Percentiles rank a stretch among this genome's conserved stretches.
phyloP scores from a whole-genome alignment of 371 early-diverging fungal species.

The Nosema muscidifuracis region DNA sequence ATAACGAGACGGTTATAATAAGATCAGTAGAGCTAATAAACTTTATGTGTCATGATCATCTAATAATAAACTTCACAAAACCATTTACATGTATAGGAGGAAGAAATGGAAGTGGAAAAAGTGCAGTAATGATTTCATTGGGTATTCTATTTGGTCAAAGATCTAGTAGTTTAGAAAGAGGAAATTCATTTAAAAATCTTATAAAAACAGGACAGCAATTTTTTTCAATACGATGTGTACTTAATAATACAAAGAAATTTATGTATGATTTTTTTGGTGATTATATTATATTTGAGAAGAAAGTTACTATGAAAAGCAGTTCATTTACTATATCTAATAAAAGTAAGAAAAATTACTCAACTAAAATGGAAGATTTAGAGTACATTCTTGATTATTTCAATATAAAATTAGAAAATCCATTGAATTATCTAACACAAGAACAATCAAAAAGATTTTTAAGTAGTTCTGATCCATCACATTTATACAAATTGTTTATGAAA shows the following conservation, averaged over 20 bases:
- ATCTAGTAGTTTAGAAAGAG: constrained; percentile 54
- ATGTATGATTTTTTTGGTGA: constrained; percentile 36
- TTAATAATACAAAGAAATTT: constrained; percentile 42
- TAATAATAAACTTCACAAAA: constrained; percentile 55
- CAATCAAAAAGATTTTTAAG: constrained; percentile 61
- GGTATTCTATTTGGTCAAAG: constrained; percentile 62
- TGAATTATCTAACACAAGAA: constrained; percentile 63
- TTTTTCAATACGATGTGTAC: constrained; percentile 34
- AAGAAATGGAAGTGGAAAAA: constrained; percentile 63
- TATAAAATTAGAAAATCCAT: constrained; percentile 58
- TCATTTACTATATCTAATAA: constrained; percentile 33
- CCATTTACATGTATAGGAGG: constrained; percentile 60
- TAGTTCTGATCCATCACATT: constrained; percentile 28
- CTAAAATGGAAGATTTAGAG: constrained; percentile 52
- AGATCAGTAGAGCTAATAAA: constrained; percentile 57
- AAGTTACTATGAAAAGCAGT: constrained; percentile 20
- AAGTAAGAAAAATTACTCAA: constrained; percentile 23
- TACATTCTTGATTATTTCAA: constrained; percentile 47
- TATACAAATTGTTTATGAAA: constrained; percentile 60
- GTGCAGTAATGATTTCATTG: constrained; percentile 62
- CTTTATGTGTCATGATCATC: constrained; percentile 63
- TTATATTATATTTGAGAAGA: constrained; percentile 55
- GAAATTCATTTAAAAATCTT: constrained; percentile 50
- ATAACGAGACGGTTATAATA: constrained; percentile 10
- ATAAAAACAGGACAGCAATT: constrained; percentile 55